phyloP scores from a whole-genome alignment of 495 filamentous ascomycete genomes.

The Terfezia claveryi region DNA sequence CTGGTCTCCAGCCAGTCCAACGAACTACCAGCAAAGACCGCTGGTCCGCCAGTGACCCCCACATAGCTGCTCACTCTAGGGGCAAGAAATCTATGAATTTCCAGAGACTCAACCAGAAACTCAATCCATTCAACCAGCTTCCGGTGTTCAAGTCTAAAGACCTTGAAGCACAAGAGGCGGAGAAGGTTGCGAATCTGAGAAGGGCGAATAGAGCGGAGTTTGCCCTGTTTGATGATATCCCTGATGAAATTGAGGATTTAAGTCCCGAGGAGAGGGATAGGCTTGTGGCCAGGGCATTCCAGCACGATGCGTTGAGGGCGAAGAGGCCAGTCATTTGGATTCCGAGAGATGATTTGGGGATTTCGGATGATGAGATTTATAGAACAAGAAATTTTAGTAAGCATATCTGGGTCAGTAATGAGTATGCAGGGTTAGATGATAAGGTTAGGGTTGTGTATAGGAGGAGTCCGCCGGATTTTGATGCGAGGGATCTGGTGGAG shows the following conservation, averaged over 20 bases:
- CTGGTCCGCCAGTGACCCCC: slow-evolving; percentile 10
- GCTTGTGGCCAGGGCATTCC: slow-evolving; percentile 71
- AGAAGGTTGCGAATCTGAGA: slow-evolving; percentile 30
- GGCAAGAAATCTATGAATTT: slow-evolving; percentile 1
- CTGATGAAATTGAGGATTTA: slow-evolving; percentile 85
- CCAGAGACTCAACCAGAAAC: slow-evolving; percentile 1
- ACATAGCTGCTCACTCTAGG: background rate
- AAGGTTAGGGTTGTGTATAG: slow-evolving; percentile 73
- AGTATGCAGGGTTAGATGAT: slow-evolving; percentile 66
- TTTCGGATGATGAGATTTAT: slow-evolving; percentile 76
- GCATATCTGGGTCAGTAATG: slow-evolving; percentile 85
- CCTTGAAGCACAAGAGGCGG: slow-evolving; percentile 1
- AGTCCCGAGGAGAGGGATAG: slow-evolving; percentile 76
- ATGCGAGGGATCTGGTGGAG: slow-evolving; percentile 70
- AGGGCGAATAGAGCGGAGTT: slow-evolving; percentile 32
- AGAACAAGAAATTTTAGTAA: slow-evolving; percentile 54
- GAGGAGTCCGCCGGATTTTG: slow-evolving; percentile 78
- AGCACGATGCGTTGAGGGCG: slow-evolving; percentile 70
- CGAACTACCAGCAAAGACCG: background rate
- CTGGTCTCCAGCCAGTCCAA: background rate
- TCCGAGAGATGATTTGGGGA: slow-evolving; percentile 70
- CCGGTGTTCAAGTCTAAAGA: slow-evolving; percentile 3
- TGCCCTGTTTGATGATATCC: slow-evolving; percentile 64
- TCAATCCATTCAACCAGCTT: slow-evolving; percentile 1
- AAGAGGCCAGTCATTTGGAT: slow-evolving; percentile 84